Conservation (phyloP, 352 stramenopile species). For the Globisporangium irregulare region DNA sequence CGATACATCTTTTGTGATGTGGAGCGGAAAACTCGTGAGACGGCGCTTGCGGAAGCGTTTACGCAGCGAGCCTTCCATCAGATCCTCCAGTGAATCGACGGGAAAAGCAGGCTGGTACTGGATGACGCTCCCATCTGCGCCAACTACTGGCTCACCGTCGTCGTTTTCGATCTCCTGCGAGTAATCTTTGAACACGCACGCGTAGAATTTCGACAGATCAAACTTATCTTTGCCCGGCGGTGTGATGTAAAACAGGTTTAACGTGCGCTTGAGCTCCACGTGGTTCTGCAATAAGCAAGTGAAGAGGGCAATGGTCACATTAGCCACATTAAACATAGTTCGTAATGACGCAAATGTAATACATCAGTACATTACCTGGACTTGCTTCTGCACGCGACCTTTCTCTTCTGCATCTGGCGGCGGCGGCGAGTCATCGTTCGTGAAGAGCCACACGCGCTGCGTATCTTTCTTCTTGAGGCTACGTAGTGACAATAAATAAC, state of each 20-base stretch:
- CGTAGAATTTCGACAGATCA: slow-evolving; percentile 59
- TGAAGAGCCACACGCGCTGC: slow-evolving; percentile 86
- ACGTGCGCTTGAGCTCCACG: slow-evolving; percentile 64
- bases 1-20: slow-evolving; percentile 72
- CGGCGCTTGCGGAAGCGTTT: slow-evolving; percentile 81
- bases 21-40: slow-evolving; percentile 58
- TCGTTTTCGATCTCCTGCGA: slow-evolving; percentile 25
- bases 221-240: slow-evolving; percentile 53
- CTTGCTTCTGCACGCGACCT: slow-evolving; percentile 67
- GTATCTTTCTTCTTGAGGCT: slow-evolving; percentile 87
- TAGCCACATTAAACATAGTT: background rate
- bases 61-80: slow-evolving; percentile 74
- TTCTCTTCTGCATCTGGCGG: slow-evolving; percentile 56
- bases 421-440: slow-evolving; percentile 64
- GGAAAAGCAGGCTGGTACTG: slow-evolving; percentile 66
- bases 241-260: slow-evolving; percentile 80
- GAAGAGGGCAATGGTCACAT: background rate
- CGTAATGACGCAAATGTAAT: background rate
- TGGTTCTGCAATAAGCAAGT: slow-evolving; percentile 44
- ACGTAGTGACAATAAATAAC: background rate
- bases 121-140: slow-evolving; percentile 12
- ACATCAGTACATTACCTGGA: slow-evolving; percentile 32
- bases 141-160: slow-evolving; percentile 20
- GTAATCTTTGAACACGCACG: slow-evolving; percentile 68
- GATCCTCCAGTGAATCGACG: slow-evolving; percentile 67